Evolutionary conservation across 352 stramenopile genomes (phyloP).

Genomic region (Globisporangium takayamanum): DNA sequence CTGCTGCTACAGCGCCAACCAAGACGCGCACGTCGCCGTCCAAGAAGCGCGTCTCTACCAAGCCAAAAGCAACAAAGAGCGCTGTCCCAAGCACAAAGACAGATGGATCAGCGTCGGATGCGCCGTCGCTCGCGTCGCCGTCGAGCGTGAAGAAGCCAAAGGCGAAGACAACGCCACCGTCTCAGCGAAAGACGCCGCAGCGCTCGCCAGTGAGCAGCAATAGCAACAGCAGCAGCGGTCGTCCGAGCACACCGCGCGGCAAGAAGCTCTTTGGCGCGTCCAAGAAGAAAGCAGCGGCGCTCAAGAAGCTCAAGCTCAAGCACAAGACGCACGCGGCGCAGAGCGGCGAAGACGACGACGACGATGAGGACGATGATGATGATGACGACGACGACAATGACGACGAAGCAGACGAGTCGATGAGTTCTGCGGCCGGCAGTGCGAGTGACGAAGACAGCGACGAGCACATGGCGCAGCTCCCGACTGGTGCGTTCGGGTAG

Average conservation of each 20-base stretch:
- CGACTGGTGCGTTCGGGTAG: slow-evolving; percentile 53
- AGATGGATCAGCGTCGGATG: background rate
- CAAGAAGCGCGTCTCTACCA: slow-evolving; percentile 4
- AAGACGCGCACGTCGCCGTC: slow-evolving; percentile 7
- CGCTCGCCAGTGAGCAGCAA: background rate
- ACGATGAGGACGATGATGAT: slow-evolving; percentile 24
- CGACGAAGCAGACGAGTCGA: slow-evolving; percentile 27
- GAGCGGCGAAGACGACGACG: slow-evolving; percentile 7
- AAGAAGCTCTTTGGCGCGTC: slow-evolving; percentile 14
- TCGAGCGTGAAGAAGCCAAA: slow-evolving; percentile 1
- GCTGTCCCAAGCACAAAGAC: background rate
- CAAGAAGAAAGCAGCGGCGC: slow-evolving; percentile 12
- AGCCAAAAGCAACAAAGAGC: background rate
- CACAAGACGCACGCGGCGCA: background rate
- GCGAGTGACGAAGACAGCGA: slow-evolving; percentile 56
- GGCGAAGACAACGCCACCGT: background rate
- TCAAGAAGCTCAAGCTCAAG: slow-evolving; percentile 9
- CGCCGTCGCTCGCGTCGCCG: background rate
- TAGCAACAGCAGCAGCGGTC: background rate
- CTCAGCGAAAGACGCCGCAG: slow-evolving; percentile 8
- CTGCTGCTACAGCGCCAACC: background rate
- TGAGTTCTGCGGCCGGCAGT: slow-evolving; percentile 30
- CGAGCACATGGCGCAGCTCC: slow-evolving; percentile 53
- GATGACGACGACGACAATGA: slow-evolving; percentile 23
- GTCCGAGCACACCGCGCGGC: background rate